Percentiles rank a stretch among this genome's conserved stretches.
phyloP scores from a whole-genome alignment of 768 basidiomycete species.

The Macrocybe gigantea region DNA sequence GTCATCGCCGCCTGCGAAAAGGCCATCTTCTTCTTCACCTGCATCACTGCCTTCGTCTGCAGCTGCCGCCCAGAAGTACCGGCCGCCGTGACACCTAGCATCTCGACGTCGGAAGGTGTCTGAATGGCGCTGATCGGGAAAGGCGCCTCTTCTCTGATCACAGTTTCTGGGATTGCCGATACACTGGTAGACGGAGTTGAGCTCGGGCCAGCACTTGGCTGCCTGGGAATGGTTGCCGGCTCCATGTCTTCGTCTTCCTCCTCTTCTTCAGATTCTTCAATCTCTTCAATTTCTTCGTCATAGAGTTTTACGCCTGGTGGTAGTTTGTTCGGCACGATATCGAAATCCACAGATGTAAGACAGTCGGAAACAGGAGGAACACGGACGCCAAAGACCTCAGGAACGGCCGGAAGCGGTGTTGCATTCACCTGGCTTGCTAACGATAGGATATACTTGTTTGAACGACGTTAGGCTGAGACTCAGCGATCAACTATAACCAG shows the following conservation, averaged over 20 bases:
- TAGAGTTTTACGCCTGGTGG: conserved; percentile 72
- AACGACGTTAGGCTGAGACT: neutral
- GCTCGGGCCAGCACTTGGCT: conserved; percentile 12
- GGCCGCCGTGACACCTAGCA: conserved; percentile 42
- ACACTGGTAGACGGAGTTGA: conserved; percentile 19
- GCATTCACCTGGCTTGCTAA: conserved; percentile 82
- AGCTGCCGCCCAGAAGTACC: conserved; percentile 23
- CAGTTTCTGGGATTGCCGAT: conserved; percentile 27
- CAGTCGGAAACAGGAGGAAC: conserved; percentile 68
- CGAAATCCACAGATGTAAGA: conserved; percentile 78
- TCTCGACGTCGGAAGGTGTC: conserved; percentile 67
- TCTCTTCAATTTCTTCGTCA: conserved; percentile 79
- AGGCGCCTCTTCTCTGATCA: conserved; percentile 39
- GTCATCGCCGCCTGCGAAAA: conserved; percentile 73
- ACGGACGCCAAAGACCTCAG: conserved; percentile 83
- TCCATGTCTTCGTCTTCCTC: conserved; percentile 72
- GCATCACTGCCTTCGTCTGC: conserved; percentile 65
- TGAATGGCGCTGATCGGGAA: conserved; percentile 58
- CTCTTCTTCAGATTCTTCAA: conserved; percentile 69
- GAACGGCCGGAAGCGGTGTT: conserved; percentile 74
- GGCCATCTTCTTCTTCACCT: conserved; percentile 68
- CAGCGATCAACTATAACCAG: conserved; percentile 3
- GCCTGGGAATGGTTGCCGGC: conserved; percentile 44
- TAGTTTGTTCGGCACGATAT: conserved; percentile 79
- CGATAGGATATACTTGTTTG: conserved; percentile 62